Percentiles rank a stretch among this genome's conserved stretches.
Conservation (phyloP, 1,139 yeast genomes). For the Suhomyces maxii region DNA sequence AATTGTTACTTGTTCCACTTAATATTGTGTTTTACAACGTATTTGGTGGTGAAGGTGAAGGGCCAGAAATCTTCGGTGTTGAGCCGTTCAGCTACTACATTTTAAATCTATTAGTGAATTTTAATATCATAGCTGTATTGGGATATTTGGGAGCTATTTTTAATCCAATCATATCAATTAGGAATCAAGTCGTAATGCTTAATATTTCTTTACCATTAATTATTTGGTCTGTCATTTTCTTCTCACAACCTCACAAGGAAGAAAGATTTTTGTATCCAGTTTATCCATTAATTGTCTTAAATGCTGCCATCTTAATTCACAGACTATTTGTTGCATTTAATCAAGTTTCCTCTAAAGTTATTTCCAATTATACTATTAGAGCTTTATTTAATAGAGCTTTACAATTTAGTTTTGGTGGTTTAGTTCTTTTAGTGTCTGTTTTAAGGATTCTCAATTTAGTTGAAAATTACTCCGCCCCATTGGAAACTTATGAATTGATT, state of each 20-base stretch:
- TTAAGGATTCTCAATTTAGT: slow-evolving; percentile 44
- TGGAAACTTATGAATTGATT: slow-evolving; percentile 24
- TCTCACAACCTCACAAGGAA: slow-evolving; percentile 85
- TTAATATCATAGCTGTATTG: slow-evolving; percentile 56
- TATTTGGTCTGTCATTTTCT: slow-evolving; percentile 69
- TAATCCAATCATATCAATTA: slow-evolving; percentile 19
- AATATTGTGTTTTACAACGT: slow-evolving; percentile 87
- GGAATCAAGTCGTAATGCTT: slow-evolving; percentile 11
- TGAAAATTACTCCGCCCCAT: slow-evolving; percentile 62
- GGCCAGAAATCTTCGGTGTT: slow-evolving; percentile 89
- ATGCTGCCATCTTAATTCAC: slow-evolving; percentile 58
- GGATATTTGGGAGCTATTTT: slow-evolving; percentile 42
- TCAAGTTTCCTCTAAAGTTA: slow-evolving; percentile 6
- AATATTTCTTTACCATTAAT: slow-evolving; percentile 37
- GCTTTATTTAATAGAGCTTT: not conserved
- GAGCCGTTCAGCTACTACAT: slow-evolving; percentile 82
- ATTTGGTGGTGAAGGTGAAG: slow-evolving; percentile 66
- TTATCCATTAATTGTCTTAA: slow-evolving; percentile 65
- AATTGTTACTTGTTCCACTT: slow-evolving; percentile 66
- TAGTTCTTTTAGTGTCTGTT: slow-evolving; percentile 33
- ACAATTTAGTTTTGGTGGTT: slow-evolving; percentile 13
- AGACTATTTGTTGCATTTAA: slow-evolving; percentile 18
- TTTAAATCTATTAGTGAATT: slow-evolving; percentile 69
- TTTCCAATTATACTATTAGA: slow-evolving; percentile 1
- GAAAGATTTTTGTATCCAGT: slow-evolving; percentile 88